Conservation (phyloP, 2,329 filamentous ascomycete genomes). For the Trichoderma brevicompactum region DNA sequence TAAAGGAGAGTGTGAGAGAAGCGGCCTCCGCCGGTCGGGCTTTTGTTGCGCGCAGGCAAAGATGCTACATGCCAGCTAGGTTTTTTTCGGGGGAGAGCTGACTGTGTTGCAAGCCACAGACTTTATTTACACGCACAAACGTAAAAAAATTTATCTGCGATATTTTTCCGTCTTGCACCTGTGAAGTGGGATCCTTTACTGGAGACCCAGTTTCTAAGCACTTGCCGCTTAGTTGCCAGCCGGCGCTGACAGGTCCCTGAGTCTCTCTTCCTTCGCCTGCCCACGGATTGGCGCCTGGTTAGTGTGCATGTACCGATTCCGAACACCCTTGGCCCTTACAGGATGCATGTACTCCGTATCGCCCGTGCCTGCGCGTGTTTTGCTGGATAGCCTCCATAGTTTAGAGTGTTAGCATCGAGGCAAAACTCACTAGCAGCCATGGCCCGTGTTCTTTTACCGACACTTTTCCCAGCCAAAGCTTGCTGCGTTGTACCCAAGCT, state of each 20-base stretch:
- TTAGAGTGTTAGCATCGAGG: background rate
- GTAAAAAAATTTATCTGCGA: slow-evolving; percentile 6
- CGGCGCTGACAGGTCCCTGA: slow-evolving; percentile 23
- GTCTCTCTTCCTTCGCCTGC: background rate
- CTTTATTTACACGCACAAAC: background rate
- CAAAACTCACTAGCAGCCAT: background rate
- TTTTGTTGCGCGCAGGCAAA: background rate
- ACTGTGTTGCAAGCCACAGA: slow-evolving; percentile 23
- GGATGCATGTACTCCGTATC: background rate
- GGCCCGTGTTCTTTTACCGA: background rate
- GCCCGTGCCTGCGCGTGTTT: no score
- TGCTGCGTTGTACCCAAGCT: background rate
- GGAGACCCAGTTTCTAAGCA: slow-evolving; percentile 24
- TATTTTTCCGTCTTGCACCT: background rate
- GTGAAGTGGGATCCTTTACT: background rate
- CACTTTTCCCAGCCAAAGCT: background rate
- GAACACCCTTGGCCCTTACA: no score
- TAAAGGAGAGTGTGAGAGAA: background rate
- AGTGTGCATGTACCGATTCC: background rate
- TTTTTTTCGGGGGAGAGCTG: background rate
- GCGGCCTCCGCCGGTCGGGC: background rate
- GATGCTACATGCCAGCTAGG: background rate
- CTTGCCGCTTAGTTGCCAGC: slow-evolving; percentile 12
- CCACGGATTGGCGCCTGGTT: background rate
- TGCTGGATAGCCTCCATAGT: background rate